Evolutionary conservation across 306 rosid species (phyloP).

Genomic region (Prunus campanulata): DNA sequence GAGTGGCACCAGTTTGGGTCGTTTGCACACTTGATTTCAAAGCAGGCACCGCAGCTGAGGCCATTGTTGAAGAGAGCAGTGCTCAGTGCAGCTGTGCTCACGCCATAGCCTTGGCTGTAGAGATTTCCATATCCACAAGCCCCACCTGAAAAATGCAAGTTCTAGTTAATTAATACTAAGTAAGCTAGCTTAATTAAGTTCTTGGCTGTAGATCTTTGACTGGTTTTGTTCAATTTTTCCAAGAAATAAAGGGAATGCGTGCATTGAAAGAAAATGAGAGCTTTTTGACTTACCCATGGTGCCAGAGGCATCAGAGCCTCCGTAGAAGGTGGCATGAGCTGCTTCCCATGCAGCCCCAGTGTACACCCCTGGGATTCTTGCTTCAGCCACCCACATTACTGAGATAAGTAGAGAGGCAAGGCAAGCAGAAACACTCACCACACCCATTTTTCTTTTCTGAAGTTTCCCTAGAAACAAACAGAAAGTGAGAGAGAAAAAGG

Average conservation of each 20-base stretch:
- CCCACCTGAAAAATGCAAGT: slow-evolving; percentile 47
- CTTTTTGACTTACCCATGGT: slow-evolving; percentile 68
- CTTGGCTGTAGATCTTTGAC: neutral
- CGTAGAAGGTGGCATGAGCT: slow-evolving; percentile 97
- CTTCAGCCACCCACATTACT: slow-evolving; percentile 42
- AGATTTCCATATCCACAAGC: slow-evolving; percentile 97
- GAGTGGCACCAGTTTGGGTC: slow-evolving; percentile 83
- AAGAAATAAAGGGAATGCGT: neutral
- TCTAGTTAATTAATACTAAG: neutral
- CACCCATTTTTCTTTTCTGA: slow-evolving; percentile 30
- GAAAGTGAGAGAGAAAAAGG: neutral
- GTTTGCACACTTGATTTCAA: slow-evolving; percentile 80
- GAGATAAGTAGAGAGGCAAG: slow-evolving; percentile 40
- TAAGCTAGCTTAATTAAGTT: neutral
- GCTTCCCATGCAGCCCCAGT: slow-evolving; percentile 62
- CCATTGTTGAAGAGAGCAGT: slow-evolving; percentile 90
- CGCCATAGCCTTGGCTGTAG: slow-evolving; percentile 97
- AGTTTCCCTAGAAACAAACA: neutral
- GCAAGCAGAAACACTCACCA: slow-evolving; percentile 24
- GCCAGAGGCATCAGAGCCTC: slow-evolving; percentile 95
- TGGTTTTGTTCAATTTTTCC: neutral
- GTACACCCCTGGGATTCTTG: slow-evolving; percentile 78
- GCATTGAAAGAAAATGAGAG: neutral
- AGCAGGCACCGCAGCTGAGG: slow-evolving; percentile 86
- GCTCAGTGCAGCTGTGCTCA: slow-evolving; percentile 88